Evolutionary conservation across 1,284 basidiomycete species (phyloP).

Genomic region (Trametes pubescens): DNA sequence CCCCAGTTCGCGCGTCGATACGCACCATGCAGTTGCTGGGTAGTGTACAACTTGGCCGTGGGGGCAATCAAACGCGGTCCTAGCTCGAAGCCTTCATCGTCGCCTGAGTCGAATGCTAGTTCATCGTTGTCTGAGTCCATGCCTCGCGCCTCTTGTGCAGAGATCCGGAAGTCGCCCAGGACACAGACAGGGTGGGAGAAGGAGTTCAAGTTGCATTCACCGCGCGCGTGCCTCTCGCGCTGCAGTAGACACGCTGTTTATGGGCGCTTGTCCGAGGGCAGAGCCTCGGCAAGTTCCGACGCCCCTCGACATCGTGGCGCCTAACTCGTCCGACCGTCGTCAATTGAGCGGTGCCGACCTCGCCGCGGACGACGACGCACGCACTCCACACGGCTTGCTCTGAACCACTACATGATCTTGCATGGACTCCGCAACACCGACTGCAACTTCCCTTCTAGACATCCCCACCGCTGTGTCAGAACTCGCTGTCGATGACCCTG

Average conservation of each 20-base stretch:
- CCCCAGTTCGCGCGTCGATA: constrained; percentile 3
- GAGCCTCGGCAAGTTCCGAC: constrained; percentile 12
- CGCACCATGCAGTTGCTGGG: constrained; percentile 63
- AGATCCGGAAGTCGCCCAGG: neutral
- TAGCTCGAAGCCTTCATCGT: constrained; percentile 56
- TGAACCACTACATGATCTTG: constrained; percentile 20
- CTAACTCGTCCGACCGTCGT: constrained; percentile 1
- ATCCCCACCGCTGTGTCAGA: constrained; percentile 20
- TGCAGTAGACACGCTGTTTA: neutral
- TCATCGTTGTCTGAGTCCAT: constrained; percentile 55
- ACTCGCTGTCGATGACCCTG: constrained; percentile 32
- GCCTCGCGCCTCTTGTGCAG: too few species aligned
- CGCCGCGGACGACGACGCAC: constrained; percentile 7
- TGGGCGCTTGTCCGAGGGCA: constrained; percentile 3
- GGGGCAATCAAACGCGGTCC: constrained; percentile 51
- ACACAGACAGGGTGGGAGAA: neutral
- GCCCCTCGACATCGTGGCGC: constrained; percentile 18
- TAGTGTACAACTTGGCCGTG: constrained; percentile 48
- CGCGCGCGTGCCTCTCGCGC: neutral
- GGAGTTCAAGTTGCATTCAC: constrained; percentile 6
- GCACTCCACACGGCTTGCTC: constrained; percentile 1
- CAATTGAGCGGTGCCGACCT: constrained; percentile 15
- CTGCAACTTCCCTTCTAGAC: constrained; percentile 21
- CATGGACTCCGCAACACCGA: constrained; percentile 31
- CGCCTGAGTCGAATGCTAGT: constrained; percentile 52